Evolutionary conservation across 176 grass and related monocot species (phyloP).

Genomic region (Alopecurus myosuroides): DNA sequence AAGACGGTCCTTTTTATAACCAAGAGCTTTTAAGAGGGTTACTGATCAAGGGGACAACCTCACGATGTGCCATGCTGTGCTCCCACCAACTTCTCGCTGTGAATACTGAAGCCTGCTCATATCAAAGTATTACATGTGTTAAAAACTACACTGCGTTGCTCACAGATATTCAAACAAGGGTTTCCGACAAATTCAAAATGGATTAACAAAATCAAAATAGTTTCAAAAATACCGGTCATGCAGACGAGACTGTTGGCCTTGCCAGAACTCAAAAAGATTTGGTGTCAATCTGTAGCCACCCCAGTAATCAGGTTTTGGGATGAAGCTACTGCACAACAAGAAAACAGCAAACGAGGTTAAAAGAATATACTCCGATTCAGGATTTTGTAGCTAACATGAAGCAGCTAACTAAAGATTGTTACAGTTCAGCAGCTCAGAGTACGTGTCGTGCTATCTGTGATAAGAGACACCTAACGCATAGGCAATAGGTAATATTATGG

Average conservation of each 20-base stretch:
- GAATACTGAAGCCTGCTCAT: conserved; percentile 61
- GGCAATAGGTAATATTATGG: not conserved
- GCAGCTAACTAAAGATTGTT: not conserved
- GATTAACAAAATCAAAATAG: not conserved
- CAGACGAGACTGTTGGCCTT: conserved; percentile 89
- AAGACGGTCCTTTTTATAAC: conserved; percentile 40
- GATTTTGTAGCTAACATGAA: not conserved
- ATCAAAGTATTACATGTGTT: not conserved
- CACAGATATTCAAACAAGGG: not conserved
- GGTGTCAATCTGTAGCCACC: conserved; percentile 87
- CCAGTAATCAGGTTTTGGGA: conserved; percentile 86
- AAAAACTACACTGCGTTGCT: not conserved
- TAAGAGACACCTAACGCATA: conserved; percentile 1
- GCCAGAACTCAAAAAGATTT: conserved; percentile 83
- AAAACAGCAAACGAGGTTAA: conserved; percentile 9
- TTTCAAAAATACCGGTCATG: conserved; percentile 63
- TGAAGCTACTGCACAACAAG: conserved; percentile 46
- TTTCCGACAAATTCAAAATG: not conserved
- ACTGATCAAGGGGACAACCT: conserved; percentile 66
- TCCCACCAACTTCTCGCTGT: conserved; percentile 35
- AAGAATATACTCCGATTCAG: not conserved
- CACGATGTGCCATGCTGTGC: conserved; percentile 56
- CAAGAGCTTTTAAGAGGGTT: conserved; percentile 22
- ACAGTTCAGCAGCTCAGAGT: conserved; percentile 1
- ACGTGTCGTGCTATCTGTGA: not conserved